These are phyloP conservation scores for Mortierella sp. DNA, from an alignment of 371 early-diverging fungal genomes.

Conservation along the genomic window DNA sequence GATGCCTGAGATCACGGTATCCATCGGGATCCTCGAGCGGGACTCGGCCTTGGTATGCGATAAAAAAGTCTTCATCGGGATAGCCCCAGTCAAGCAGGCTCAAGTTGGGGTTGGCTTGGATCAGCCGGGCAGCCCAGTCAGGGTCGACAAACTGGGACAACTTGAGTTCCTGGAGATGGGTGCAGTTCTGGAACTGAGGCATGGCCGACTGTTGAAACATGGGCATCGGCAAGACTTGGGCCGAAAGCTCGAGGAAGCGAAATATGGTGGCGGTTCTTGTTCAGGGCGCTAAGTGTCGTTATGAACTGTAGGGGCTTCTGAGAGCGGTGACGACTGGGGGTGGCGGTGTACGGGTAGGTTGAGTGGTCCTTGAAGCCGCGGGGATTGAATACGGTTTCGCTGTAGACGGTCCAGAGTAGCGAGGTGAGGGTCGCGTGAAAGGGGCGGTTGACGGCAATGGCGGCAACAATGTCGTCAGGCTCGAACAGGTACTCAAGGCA, in stretches of 20 bases:
- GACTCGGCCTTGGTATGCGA: too few relatives aligned
- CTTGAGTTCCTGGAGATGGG: neutral
- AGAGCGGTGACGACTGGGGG: too few relatives aligned
- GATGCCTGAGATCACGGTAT: neutral
- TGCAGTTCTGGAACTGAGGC: neutral
- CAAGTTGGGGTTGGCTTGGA: neutral
- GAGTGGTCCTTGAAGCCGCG: neutral
- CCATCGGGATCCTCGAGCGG: too few relatives aligned
- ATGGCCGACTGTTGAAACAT: neutral
- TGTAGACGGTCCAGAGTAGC: slow-evolving; percentile 18
- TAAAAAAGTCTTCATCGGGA: neutral
- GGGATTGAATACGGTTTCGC: neutral
- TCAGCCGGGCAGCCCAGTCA: neutral
- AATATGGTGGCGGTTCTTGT: neutral
- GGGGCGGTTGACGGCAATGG: slow-evolving; percentile 12
- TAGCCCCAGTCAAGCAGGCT: neutral
- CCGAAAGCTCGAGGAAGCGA: neutral
- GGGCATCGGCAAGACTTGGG: neutral
- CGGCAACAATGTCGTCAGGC: slow-evolving; percentile 2
- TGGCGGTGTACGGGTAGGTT: too few relatives aligned
- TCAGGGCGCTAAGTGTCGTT: neutral
- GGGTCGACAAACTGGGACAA: neutral
- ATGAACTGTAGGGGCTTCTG: too few relatives aligned
- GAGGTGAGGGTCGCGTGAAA: neutral
- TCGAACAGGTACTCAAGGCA: neutral